phyloP scores from a whole-genome alignment of 2,329 filamentous ascomycete species.

The Aciculosporium take region DNA sequence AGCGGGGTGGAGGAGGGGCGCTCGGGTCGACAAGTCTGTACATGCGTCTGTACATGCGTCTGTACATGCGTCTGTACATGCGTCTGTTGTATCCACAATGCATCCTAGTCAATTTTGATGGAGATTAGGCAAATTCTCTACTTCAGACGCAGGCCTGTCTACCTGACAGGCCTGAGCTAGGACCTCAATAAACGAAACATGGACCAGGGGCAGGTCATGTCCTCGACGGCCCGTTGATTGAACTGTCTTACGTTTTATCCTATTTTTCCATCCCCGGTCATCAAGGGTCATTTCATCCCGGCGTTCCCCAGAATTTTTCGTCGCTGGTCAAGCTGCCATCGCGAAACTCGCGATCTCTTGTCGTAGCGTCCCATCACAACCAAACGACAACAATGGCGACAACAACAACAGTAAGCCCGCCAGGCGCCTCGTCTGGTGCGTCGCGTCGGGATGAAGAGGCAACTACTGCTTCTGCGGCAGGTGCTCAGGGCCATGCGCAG shows the following conservation, averaged over 20 bases:
- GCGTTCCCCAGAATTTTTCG: not conserved
- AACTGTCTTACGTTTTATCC: not conserved
- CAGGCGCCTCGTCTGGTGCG: not conserved
- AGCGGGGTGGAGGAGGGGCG: not conserved
- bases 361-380: not conserved
- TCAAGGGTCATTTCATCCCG: not conserved
- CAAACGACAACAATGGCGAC: not conserved
- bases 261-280: not conserved
- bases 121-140: not conserved
- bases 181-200: not conserved
- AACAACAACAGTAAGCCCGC: not conserved
- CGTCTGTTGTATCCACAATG: not conserved
- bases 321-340: not conserved
- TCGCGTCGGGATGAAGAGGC: not conserved
- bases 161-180: not conserved
- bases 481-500: constrained; percentile 1
- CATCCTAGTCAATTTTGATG: not conserved
- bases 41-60: not conserved
- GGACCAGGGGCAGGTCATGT: not conserved
- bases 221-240: not conserved
- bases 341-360: not conserved
- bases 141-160: not conserved
- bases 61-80: not conserved
- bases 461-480: not conserved
- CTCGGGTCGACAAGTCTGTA: not conserved